phyloP scores from a whole-genome alignment of 2,329 filamentous ascomycete species.

The Pseudogymnoascus sp. region DNA sequence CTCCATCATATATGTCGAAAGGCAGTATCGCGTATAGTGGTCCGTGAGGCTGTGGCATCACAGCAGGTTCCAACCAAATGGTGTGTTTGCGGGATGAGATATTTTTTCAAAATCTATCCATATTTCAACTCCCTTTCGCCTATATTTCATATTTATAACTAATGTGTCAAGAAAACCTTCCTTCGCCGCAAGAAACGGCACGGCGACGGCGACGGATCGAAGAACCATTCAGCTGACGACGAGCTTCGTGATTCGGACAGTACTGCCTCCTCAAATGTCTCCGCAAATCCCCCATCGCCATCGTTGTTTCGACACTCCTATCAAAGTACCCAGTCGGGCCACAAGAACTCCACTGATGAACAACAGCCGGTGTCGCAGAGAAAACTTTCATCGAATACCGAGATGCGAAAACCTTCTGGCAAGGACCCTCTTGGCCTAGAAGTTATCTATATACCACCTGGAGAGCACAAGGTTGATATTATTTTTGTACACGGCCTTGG shows the following conservation, averaged over 20 bases:
- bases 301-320: neutral
- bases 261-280: neutral
- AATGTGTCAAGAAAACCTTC: neutral
- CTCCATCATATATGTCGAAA: neutral
- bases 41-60: neutral
- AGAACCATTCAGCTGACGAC: neutral
- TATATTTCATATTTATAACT: neutral
- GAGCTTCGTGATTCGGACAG: neutral
- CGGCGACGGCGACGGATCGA: neutral
- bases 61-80: neutral
- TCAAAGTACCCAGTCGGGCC: neutral
- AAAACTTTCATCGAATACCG: neutral
- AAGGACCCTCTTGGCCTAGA: neutral
- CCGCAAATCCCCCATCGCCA: neutral
- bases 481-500: slow-evolving; percentile 36
- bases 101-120: neutral
- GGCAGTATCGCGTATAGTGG: neutral
- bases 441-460: neutral
- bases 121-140: neutral
- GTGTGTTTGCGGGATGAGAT: neutral
- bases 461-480: slow-evolving; percentile 15
- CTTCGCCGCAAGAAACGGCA: neutral
- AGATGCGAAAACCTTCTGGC: neutral
- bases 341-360: neutral
- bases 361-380: neutral